phyloP scores from a whole-genome alignment of 345 rosid species.

The Arabis hirsuta region DNA sequence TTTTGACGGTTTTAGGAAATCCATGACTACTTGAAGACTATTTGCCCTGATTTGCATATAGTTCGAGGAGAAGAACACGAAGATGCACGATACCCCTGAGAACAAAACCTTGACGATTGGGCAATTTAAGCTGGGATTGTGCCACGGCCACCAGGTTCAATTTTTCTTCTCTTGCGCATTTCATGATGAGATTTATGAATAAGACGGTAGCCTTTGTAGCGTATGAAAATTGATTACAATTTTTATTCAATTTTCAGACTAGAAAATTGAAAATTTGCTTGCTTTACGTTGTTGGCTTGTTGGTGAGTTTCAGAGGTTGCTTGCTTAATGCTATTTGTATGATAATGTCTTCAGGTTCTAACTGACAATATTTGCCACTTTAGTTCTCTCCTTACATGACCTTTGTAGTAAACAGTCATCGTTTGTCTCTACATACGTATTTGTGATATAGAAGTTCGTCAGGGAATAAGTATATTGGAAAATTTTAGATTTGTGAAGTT shows the following conservation, averaged over 20 bases:
- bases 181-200: neutral
- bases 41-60: conserved; percentile 90
- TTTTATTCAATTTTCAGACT: too few species aligned
- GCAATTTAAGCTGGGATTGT: conserved; percentile 89
- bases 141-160: conserved; percentile 95
- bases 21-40: conserved; percentile 88
- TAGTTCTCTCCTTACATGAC: neutral
- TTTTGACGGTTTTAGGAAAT: conserved; percentile 65
- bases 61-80: conserved; percentile 87
- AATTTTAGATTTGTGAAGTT: conserved; percentile 14
- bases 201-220: conserved; percentile 3
- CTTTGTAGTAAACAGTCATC: neutral
- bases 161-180: conserved; percentile 2
- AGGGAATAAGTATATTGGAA: neutral
- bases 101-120: conserved; percentile 86
- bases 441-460: neutral
- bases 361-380: neutral
- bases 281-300: neutral
- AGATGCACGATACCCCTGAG: conserved; percentile 82
- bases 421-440: neutral
- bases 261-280: neutral
- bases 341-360: neutral
- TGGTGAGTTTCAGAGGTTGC: neutral
- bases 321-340: neutral
- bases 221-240: conserved; percentile 14